Conservation (phyloP, 2,329 filamentous ascomycete genomes). For the Alternaria hordeiaustralica region DNA sequence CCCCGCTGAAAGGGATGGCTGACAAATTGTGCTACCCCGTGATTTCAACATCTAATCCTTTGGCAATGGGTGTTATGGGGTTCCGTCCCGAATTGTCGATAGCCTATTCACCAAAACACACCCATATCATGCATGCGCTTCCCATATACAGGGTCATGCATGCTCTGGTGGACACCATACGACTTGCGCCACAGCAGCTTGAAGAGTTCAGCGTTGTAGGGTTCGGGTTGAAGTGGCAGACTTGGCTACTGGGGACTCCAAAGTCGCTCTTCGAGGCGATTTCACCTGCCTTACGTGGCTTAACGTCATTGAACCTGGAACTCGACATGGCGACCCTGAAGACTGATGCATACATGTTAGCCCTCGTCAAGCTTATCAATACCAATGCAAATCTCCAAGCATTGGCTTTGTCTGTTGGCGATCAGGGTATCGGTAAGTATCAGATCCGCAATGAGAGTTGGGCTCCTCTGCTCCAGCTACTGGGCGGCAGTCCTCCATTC, state of each 20-base stretch:
- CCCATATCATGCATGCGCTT: background rate
- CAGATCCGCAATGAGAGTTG: background rate
- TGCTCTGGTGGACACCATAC: background rate
- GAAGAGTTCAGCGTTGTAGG: background rate
- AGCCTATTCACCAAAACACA: background rate
- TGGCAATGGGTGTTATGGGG: background rate
- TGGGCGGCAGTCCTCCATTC: slow-evolving; percentile 6
- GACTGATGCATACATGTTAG: background rate
- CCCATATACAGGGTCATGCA: background rate
- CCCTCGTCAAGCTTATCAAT: background rate
- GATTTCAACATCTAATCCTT: background rate
- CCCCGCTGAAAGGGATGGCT: background rate
- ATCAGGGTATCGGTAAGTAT: background rate
- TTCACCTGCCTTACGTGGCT: background rate
- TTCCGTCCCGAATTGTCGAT: background rate
- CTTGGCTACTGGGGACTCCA: background rate
- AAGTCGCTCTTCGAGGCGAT: background rate
- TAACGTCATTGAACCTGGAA: slow-evolving; percentile 5
- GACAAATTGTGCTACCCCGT: background rate
- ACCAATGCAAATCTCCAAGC: background rate
- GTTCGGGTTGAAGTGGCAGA: slow-evolving; percentile 3
- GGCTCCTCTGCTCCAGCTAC: background rate
- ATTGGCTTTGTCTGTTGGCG: background rate
- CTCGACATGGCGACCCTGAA: slow-evolving; percentile 2
- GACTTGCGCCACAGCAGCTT: background rate